Evolutionary conservation across 805 yeast genomes (phyloP), one percentile per base, ranked within the genome.

Genomic region (Blastobotrys terrestris): DNA sequence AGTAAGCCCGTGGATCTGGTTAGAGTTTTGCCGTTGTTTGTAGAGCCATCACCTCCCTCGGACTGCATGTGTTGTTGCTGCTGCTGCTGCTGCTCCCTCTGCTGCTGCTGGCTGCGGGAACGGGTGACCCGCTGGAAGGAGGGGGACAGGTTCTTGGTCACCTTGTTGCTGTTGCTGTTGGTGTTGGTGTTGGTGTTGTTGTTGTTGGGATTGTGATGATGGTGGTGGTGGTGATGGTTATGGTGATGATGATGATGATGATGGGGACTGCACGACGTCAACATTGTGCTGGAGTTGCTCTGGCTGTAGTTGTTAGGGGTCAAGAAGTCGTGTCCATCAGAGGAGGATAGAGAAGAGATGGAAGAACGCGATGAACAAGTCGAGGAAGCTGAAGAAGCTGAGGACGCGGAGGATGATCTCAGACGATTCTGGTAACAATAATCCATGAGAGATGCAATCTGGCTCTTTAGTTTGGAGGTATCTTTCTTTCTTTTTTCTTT

Each of bases 1-100:
- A 72, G 57, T 39, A 71, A 62, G 6, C 76, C 74, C 20, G 70
- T 63, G 3, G 76, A 73, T 35, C 76, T 64, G 13, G 72, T 65
- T 22, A 72, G 57, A 35, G 70, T 53, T 44, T 56, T 54, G 35
- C 21, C 22, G 35, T 16, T 48, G 45, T 18, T 31, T 11, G 41
- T n/a, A 7, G 44, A n/a, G n/a, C n/a, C n/a, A n/a, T n/a, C n/a
- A n/a, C n/a, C n/a, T n/a, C n/a, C n/a, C n/a, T n/a, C n/a, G n/a
- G n/a, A n/a, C n/a, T n/a, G n/a, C n/a, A n/a, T n/a, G n/a, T n/a
- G n/a, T n/a, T n/a, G 35, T 6, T 11, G 35, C 5, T 26, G 8
- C 35, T 5, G 11, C 35, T 26, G 8, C 5, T 26, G 8, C 35
- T 26, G 35, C 35, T 26, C 35, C 35, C 11, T 26, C 35, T 26